These are phyloP conservation scores for Chaetomium tenue DNA, from an alignment of 495 filamentous ascomycete species.

Conservation along the genomic window DNA sequence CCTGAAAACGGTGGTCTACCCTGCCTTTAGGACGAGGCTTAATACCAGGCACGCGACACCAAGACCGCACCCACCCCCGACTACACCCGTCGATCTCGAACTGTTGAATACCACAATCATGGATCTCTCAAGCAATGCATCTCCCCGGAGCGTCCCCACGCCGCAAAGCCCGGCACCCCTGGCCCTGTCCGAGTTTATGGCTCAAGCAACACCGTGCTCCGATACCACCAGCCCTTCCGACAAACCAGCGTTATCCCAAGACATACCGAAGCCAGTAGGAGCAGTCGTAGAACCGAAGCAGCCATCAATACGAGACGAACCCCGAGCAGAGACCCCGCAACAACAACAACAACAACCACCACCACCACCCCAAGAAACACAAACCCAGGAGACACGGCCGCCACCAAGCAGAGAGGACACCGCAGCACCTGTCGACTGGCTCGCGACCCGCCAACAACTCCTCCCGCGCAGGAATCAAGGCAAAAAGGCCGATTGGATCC, in stretches of 20 bases:
- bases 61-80: not conserved
- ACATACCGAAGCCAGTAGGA: not conserved
- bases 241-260: slow-evolving; percentile 2
- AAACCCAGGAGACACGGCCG: not conserved
- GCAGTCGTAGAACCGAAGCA: not conserved
- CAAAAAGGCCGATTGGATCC: slow-evolving; percentile 39
- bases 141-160: slow-evolving; percentile 16
- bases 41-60: not conserved
- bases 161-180: slow-evolving; percentile 27
- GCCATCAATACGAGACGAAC: not conserved
- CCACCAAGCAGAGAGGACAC: slow-evolving; percentile 1
- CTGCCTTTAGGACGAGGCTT: not conserved
- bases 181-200: slow-evolving; percentile 32
- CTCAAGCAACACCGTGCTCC: slow-evolving; percentile 24
- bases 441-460: slow-evolving; percentile 29
- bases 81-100: not conserved
- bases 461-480: slow-evolving; percentile 31
- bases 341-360: no score
- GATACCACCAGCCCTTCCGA: slow-evolving; percentile 26
- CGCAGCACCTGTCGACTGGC: slow-evolving; percentile 27
- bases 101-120: slow-evolving; percentile 19
- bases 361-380: not conserved
- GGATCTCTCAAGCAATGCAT: slow-evolving; percentile 27
- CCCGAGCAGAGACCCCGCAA: not conserved
- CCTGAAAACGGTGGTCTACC: not conserved